Evolutionary conservation across 768 basidiomycete species (phyloP), one percentile per base, ranked within the genome.

Genomic region (Chalciporus sphaerocephalus): DNA sequence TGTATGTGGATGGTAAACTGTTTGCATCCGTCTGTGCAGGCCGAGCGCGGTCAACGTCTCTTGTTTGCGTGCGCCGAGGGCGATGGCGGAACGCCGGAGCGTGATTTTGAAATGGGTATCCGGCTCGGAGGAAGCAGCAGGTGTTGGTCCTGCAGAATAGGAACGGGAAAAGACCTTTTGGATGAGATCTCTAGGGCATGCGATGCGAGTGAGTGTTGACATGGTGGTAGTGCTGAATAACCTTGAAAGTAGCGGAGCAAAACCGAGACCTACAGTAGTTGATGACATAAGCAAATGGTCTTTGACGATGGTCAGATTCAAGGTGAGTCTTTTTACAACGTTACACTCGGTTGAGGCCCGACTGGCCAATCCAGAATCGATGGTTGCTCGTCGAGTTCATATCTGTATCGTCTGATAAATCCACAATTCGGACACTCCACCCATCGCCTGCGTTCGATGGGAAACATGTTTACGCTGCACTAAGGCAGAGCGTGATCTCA

Each of bases 301-400:
- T 32, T 32, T 32, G 30, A 37, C 20, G 35, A 85, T 86, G 83
- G 85, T 86, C 59, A 69, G 85, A 46, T 85, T 85, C 73, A 86
- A 86, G 65, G 81, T 78, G 57, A 52, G 65, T 48, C 23, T 9
- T 33, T 30, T 17, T 13, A 11, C 21, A 22, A 16, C 24, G 2
- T 30, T 17, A 15, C 20, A 11, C 20, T 30, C 24, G 9, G 30
- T 32, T 32, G 3, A 15, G n/a, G 13, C 9, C 13, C n/a, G 30
- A 15, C 8, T 0, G 16, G 4, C 8, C 30, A 0, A n/a, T n/a
- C 15, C 51, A 92, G 90, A 93, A 92, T 62, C 79, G 92, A 28
- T 92, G 91, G 87, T 66, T 94, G 10, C 79, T 95, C 24, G 82
- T 92, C 44, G 91, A 95, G 65, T 83, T 94, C 57, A 76, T 93